Base-by-base conservation (phyloP, 2,329 filamentous ascomycete genomes). In the Fusarium decemcellulare region DNA sequence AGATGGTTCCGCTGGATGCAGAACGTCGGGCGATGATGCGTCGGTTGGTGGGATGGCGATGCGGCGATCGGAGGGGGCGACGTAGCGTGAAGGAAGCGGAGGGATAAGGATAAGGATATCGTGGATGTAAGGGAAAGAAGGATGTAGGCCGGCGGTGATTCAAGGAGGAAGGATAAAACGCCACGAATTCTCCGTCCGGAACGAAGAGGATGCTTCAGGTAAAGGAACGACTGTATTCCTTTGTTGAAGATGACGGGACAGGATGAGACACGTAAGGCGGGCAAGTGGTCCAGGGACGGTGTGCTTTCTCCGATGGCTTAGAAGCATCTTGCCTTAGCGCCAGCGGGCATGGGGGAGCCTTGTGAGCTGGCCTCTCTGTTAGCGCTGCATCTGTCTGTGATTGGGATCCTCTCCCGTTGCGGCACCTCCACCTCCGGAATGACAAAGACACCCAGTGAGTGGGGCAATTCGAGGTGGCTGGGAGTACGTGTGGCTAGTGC, bases 251-350 rank as follows among this genome's bases (percentile, higher is more conserved):
- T 68, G 68, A 70, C 67, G 61, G 63, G 56, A 61, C 53, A 52
- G 67, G 67, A 68, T 61, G 67, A 67, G 67, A 68, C 68, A 70
- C 68, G 68, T 62, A 59, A 52, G 46, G 59, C 47, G 39, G 53
- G 53, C 53, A 46, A 29, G 43, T 37, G 59, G 58, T 40, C 56
- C 61, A 50, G 63, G 59, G 52, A 67, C 62, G 23, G 43, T 18
- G 50, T 27, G 42, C 42, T 32, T 36, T 16, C 52, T 30, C 52
- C 40, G 54, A 32, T 23, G 56, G 47, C 43, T 50, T 37, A 27
- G 36, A 42, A 43, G 44, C 46, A 59, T 52, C 46, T 42, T 34
- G 37, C 32, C 56, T 52, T 52, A 51, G 47, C 37, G 46, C 32
- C 27, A 39, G 36, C 32, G 32, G 32, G 32, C 32, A 34, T 34